Evolutionary conservation across 306 rosid species (phyloP).

Genomic region (Quercus agrifolia): DNA sequence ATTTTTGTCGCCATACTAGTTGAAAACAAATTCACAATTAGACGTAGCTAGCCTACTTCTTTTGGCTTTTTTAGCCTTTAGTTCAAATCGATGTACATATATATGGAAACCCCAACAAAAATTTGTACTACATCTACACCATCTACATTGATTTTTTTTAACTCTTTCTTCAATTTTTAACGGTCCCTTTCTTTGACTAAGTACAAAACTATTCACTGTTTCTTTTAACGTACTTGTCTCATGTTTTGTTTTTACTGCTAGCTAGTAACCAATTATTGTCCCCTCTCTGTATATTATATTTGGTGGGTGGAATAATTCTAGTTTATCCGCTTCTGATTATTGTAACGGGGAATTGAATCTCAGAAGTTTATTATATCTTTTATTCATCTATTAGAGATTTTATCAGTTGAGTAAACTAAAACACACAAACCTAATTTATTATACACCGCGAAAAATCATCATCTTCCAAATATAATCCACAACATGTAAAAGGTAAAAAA

Average conservation of each 20-base stretch:
- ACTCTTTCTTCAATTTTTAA: not conserved
- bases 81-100: not conserved
- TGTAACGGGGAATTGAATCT: rapidly evolving
- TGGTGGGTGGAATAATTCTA: too few relatives aligned
- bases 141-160: not conserved
- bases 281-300: too few relatives aligned
- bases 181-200: not conserved
- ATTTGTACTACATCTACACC: not conserved
- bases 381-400: rapidly evolving
- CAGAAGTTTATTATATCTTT: too few relatives aligned
- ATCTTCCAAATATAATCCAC: too few relatives aligned
- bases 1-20: not conserved
- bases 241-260: too few relatives aligned
- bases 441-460: too few relatives aligned
- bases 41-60: not conserved
- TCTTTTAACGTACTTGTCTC: too few relatives aligned
- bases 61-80: not conserved
- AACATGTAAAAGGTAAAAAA: too few relatives aligned
- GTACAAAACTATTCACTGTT: not conserved
- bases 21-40: not conserved
- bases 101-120: not conserved
- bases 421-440: too few relatives aligned
- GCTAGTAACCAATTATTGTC: too few relatives aligned
- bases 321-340: too few relatives aligned
- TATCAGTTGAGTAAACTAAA: rapidly evolving